Evolutionary conservation across 2,329 filamentous ascomycete genomes (phyloP).

Genomic region (Colletotrichum abscissum): DNA sequence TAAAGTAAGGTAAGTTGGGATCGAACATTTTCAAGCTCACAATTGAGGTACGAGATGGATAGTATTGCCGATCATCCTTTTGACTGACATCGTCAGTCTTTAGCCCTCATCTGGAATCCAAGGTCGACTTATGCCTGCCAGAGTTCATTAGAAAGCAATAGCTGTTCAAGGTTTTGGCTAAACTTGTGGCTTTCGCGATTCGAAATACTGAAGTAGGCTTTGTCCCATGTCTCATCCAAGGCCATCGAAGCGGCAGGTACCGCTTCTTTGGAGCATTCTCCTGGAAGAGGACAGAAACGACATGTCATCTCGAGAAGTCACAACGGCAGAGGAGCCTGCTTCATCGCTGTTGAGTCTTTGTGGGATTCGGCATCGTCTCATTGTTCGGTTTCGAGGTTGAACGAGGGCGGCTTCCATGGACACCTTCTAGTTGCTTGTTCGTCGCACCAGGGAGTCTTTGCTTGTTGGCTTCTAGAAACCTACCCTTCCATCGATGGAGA

Average conservation of each 20-base stretch:
- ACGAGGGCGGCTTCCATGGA: not conserved
- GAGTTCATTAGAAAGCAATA: not conserved
- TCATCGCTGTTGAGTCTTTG: not conserved
- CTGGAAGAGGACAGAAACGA: not conserved
- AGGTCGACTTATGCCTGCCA: not conserved
- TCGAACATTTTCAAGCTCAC: not conserved
- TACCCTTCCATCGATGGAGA: not conserved
- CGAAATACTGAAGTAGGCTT: not conserved
- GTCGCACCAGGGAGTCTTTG: not conserved
- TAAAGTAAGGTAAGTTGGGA: too few species aligned
- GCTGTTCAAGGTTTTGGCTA: not conserved
- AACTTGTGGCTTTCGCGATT: not conserved
- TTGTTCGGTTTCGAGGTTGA: not conserved
- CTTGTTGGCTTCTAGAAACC: not conserved
- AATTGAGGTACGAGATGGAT: not conserved
- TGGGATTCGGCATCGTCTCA: not conserved
- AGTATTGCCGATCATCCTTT: not conserved
- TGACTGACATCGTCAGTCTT: not conserved
- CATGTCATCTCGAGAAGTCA: too few species aligned
- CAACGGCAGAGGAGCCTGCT: not conserved
- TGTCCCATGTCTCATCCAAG: not conserved
- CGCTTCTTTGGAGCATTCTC: not conserved
- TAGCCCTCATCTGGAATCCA: not conserved
- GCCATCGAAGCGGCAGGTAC: not conserved
- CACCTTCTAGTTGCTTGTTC: not conserved